Evolutionary conservation across 2,329 filamentous ascomycete species (phyloP).

Genomic region (Aureobasidium mangrovei): DNA sequence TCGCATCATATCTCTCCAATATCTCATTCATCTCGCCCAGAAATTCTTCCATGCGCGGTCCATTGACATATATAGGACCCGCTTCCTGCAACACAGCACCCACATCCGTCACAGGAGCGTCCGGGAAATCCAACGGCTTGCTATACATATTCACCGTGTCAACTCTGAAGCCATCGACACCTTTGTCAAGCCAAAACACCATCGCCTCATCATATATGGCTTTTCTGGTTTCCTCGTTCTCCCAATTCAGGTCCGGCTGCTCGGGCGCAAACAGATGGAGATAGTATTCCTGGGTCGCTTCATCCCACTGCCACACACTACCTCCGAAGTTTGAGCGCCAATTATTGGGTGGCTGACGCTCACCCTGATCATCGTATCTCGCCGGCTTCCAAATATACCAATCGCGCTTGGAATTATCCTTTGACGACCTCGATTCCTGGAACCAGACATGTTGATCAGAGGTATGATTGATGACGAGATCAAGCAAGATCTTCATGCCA

Average conservation of each 20-base stretch:
- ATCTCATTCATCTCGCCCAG: constrained; percentile 37
- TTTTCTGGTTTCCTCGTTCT: constrained; percentile 56
- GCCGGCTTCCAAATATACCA: constrained; percentile 55
- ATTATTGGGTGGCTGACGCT: constrained; percentile 64
- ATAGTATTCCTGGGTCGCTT: constrained; percentile 65
- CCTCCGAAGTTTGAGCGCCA: constrained; percentile 56
- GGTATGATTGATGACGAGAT: constrained; percentile 35
- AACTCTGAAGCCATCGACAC: constrained; percentile 44
- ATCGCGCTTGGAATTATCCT: constrained; percentile 53
- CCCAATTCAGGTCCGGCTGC: constrained; percentile 83
- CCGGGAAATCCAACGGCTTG: constrained; percentile 19
- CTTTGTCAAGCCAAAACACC: constrained; percentile 65
- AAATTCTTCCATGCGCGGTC: constrained; percentile 39
- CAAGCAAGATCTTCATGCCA: constrained; percentile 32
- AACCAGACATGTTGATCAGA: constrained; percentile 53
- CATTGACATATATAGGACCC: constrained; percentile 16
- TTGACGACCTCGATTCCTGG: constrained; percentile 53
- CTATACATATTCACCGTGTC: constrained; percentile 21
- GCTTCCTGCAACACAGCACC: constrained; percentile 16
- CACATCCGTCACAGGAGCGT: constrained; percentile 16
- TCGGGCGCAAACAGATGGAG: constrained; percentile 65
- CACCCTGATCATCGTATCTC: constrained; percentile 39
- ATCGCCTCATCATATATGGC: constrained; percentile 56
- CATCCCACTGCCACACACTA: constrained; percentile 62
- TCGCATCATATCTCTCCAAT: constrained; percentile 39